phyloP scores from a whole-genome alignment of 495 filamentous ascomycete genomes.

The Penicillium salamii region DNA sequence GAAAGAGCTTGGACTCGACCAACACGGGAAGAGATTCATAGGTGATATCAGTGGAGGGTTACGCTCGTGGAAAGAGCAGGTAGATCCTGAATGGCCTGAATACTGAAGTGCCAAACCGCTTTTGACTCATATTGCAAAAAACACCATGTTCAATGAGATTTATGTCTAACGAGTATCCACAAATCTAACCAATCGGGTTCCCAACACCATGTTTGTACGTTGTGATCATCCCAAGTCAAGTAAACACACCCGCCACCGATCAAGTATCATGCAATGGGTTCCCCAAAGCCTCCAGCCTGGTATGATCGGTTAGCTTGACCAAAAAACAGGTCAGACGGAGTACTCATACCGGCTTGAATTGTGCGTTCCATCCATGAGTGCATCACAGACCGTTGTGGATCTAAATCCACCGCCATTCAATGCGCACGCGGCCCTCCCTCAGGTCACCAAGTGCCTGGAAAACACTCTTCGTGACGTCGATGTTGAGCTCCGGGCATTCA shows the following conservation, averaged over 20 bases:
- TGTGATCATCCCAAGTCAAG: too few relatives aligned
- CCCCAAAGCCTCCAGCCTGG: too few relatives aligned
- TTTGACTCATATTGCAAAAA: too few relatives aligned
- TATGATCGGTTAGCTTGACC: too few relatives aligned
- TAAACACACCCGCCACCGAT: too few relatives aligned
- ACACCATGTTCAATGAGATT: too few relatives aligned
- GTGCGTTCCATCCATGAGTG: too few relatives aligned
- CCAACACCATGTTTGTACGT: too few relatives aligned
- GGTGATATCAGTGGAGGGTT: slow-evolving; percentile 82
- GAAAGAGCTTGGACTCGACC: slow-evolving; percentile 63
- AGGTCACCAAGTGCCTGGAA: slow-evolving; percentile 59
- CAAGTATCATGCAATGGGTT: too few relatives aligned
- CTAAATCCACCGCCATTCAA: slow-evolving; percentile 68
- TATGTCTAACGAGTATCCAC: not conserved
- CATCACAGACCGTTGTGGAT: not conserved
- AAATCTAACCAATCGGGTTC: too few relatives aligned
- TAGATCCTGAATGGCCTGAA: slow-evolving; percentile 71
- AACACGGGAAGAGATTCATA: slow-evolving; percentile 55
- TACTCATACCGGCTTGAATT: too few relatives aligned
- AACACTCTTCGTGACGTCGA: slow-evolving; percentile 61
- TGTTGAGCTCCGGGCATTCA: slow-evolving; percentile 60
- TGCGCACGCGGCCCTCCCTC: slow-evolving; percentile 54
- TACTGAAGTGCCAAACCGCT: slow-evolving; percentile 30
- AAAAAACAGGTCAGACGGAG: too few relatives aligned
- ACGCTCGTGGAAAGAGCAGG: slow-evolving; percentile 74